Conservation (phyloP, 2,329 filamentous ascomycete genomes). For the Lanzia echinophila region DNA sequence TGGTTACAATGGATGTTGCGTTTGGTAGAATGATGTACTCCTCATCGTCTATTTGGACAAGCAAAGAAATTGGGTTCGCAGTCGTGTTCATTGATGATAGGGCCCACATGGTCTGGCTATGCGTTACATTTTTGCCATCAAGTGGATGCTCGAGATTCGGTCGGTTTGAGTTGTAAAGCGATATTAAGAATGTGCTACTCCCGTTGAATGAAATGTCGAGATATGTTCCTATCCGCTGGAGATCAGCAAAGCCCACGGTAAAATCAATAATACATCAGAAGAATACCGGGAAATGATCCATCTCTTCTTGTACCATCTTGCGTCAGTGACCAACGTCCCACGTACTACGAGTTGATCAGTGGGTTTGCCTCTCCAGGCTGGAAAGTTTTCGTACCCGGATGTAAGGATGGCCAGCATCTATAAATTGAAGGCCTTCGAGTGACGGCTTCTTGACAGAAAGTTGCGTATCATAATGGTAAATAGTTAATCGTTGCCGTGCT, state of each 20-base stretch:
- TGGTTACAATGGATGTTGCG: slow-evolving; percentile 16
- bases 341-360: slow-evolving; percentile 15
- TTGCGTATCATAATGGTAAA: slow-evolving; percentile 1
- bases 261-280: neutral
- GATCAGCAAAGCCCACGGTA: neutral
- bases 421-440: slow-evolving; percentile 20
- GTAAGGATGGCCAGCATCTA: slow-evolving; percentile 18
- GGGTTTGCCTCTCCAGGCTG: neutral
- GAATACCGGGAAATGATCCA: slow-evolving; percentile 23
- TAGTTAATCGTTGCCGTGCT: neutral
- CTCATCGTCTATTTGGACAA: slow-evolving; percentile 23
- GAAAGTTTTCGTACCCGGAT: slow-evolving; percentile 15
- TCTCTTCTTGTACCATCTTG: slow-evolving; percentile 18
- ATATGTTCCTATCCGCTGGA: slow-evolving; percentile 16
- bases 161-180: slow-evolving; percentile 16
- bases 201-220: slow-evolving; percentile 22
- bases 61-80: slow-evolving; percentile 21
- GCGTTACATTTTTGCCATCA: neutral
- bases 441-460: neutral
- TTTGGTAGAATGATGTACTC: slow-evolving; percentile 24
- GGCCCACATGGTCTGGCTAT: neutral
- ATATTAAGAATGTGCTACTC: slow-evolving; percentile 18
- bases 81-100: slow-evolving; percentile 12
- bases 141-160: neutral
- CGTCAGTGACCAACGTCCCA: slow-evolving; percentile 22